Base-by-base conservation (phyloP, 2,329 filamentous ascomycete species). In the Escovopsis weberi region DNA sequence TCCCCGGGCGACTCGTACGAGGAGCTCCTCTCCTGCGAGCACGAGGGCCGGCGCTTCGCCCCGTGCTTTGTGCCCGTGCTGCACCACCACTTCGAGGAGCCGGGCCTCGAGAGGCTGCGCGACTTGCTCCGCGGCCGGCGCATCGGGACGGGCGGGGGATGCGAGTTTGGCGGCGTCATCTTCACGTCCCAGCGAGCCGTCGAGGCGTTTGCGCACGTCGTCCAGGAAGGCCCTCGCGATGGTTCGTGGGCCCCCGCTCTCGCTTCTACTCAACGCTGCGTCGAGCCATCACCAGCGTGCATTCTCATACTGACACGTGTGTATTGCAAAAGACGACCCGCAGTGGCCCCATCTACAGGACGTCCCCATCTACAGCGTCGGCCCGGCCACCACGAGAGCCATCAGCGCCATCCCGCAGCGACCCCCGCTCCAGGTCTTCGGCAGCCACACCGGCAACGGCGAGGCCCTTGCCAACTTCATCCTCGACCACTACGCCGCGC, bases 131-230 rank as follows among this genome's bases (percentile, higher is more conserved):
- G 52, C 9, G 49, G 54, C 1, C 60, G 56, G 23, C 49, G 54
- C 12, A 69, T 80, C 46, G 63, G 64, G 38, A 47, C 46, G n/a
- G 41, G 40, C 0, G 35, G 53, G 1, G 61, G 56, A 2, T 58
- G 59, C 35, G 52, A 62, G 12, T 89, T 85, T 54, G 82, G 83
- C 5, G 85, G 82, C n/a, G 63, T 89, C 45, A 79, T 91, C 40
- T 89, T 91, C 55, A 91, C 85, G 2, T 88, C 82, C 7, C 85
- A 91, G 58, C 73, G 85, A 39, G 83, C 85, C 1, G 85, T 91
- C 2, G 85, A 91, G 57, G 83, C 81, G 0, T 86, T 91, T 53
- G 64, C 74, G 4, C 65, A 71, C 38, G 62, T 85, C 8, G 69
- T 86, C 1, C 62, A 70, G 12, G 71, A 75, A 42, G 37, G 23